Percentiles rank a stretch among this genome's conserved stretches.
Conservation (phyloP, 345 rosid genomes). For the Euphorbia peplus region DNA sequence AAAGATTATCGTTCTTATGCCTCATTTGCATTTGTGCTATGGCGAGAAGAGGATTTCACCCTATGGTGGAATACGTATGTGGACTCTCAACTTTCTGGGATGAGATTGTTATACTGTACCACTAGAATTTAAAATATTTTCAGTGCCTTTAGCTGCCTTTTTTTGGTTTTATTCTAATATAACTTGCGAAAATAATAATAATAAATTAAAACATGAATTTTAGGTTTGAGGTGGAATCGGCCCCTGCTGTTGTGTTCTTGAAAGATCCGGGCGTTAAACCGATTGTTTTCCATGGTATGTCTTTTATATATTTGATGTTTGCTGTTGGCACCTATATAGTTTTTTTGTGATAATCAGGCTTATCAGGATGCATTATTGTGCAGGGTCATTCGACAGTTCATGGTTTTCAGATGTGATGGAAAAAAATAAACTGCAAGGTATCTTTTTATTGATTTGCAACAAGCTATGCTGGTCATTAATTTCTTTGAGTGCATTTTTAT, state of each 20-base stretch:
- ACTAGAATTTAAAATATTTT: neutral
- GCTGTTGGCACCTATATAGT: conserved; percentile 8
- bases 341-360: conserved; percentile 16
- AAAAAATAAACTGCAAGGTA: conserved; percentile 80
- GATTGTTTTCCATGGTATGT: conserved; percentile 73
- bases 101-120: neutral
- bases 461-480: conserved; percentile 1
- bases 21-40: conserved; percentile 69
- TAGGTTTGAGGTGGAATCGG: conserved; percentile 94
- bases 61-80: conserved; percentile 94
- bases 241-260: conserved; percentile 80
- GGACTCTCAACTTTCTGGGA: neutral
- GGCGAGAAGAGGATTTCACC: conserved; percentile 90
- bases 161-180: neutral
- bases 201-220: conserved; percentile 9
- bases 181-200: neutral
- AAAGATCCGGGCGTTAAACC: conserved; percentile 91
- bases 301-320: conserved; percentile 13
- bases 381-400: conserved; percentile 74
- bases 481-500: neutral
- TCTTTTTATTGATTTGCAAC: conserved; percentile 1
- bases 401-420: conserved; percentile 66
- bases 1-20: conserved; percentile 73
- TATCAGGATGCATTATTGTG: conserved; percentile 25
- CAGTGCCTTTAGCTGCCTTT: neutral